These are phyloP conservation scores for Penicillium capsulatum DNA, from an alignment of 2,329 filamentous ascomycete species.

Conservation along the genomic window DNA sequence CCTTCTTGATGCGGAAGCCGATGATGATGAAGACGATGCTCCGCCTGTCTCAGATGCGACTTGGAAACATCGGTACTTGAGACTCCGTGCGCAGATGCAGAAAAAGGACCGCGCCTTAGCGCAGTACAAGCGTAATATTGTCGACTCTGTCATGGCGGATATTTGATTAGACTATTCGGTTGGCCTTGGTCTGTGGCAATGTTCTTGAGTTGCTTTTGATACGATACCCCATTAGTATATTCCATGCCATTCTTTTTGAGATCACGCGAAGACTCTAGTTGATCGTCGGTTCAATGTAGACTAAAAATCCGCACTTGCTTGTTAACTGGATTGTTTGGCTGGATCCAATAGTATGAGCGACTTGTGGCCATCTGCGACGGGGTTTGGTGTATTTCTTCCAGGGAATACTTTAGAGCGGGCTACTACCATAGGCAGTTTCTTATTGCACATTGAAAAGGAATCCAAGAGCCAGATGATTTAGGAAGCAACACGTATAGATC, in stretches of 20 bases:
- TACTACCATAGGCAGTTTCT: too few species aligned
- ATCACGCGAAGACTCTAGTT: too few species aligned
- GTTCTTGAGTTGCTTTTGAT: constrained; percentile 1
- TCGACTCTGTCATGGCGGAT: constrained; percentile 44
- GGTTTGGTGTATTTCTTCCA: too few species aligned
- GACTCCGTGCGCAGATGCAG: constrained; percentile 36
- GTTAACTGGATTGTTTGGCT: too few species aligned
- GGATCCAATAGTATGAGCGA: too few species aligned
- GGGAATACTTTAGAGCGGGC: too few species aligned
- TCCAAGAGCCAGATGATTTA: too few species aligned
- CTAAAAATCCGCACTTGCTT: too few species aligned
- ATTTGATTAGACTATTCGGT: constrained; percentile 19
- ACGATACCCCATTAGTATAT: constrained; percentile 6
- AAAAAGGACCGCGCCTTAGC: constrained; percentile 37
- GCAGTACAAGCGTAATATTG: constrained; percentile 41
- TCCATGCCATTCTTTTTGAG: neutral
- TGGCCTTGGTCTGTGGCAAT: neutral
- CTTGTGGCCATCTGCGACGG: too few species aligned
- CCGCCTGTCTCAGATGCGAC: constrained; percentile 25
- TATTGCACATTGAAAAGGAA: too few species aligned
- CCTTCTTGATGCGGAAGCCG: constrained; percentile 16
- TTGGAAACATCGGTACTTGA: constrained; percentile 41
- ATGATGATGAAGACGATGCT: constrained; percentile 28
- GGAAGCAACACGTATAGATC: too few species aligned
- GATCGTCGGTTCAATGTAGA: too few species aligned